Conservation (phyloP, 306 rosid genomes). For the Hippophae tibetana region DNA sequence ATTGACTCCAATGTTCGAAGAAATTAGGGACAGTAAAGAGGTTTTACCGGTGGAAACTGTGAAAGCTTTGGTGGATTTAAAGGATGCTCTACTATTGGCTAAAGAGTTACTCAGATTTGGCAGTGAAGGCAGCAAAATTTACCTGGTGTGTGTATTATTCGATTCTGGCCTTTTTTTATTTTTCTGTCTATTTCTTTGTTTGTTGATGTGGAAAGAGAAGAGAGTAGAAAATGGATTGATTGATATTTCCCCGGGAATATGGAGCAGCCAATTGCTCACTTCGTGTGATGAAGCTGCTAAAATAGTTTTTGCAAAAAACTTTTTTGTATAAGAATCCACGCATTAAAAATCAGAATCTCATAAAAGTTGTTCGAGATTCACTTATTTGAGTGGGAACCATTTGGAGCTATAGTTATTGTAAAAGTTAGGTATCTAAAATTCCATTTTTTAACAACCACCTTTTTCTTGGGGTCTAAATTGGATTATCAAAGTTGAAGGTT, state of each 20-base stretch:
- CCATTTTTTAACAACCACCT: no score
- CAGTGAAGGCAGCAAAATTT: constrained; percentile 77
- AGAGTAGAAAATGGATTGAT: constrained; percentile 1
- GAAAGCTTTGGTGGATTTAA: constrained; percentile 50
- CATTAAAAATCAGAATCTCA: neutral
- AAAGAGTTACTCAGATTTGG: constrained; percentile 71
- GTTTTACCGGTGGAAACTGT: constrained; percentile 30
- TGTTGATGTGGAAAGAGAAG: neutral
- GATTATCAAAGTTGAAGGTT: no score
- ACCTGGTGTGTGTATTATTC: constrained; percentile 44
- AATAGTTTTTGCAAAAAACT: neutral
- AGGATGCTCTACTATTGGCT: constrained; percentile 53
- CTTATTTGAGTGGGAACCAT: no score
- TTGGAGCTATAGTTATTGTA: no score
- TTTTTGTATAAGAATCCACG: neutral
- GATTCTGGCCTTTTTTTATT: neutral
- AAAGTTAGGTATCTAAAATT: no score
- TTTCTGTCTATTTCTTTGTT: constrained; percentile 5
- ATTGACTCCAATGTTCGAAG: constrained; percentile 83
- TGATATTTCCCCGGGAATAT: neutral
- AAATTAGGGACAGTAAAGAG: constrained; percentile 59
- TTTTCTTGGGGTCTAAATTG: no score
- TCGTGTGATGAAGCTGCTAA: constrained; percentile 4
- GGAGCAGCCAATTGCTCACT: neutral
- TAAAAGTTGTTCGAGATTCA: no score